Percentiles rank a stretch among this genome's conserved stretches.
Conservation (phyloP, 1,139 yeast species). For the Geotrichum reessii region DNA sequence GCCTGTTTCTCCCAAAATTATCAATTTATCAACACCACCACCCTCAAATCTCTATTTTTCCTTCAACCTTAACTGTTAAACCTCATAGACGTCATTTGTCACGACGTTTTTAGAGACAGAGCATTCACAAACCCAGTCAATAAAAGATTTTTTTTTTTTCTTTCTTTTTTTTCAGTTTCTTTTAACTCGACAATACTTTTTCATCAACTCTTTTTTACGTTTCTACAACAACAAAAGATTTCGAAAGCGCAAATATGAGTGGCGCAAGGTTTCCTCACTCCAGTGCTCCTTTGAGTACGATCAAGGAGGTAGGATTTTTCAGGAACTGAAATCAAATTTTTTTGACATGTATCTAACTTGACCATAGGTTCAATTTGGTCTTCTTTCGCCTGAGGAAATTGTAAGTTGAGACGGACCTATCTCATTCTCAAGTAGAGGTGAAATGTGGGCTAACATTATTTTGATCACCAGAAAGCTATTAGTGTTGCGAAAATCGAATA, state of each 20-base stretch:
- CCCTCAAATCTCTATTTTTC: conserved; percentile 1
- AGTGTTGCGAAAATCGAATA: conserved; percentile 96
- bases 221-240: neutral
- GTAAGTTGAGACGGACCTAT: conserved; percentile 36
- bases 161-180: no score
- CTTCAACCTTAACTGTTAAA: conserved; percentile 6
- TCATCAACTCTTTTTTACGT: neutral
- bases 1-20: neutral
- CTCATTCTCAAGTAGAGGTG: neutral
- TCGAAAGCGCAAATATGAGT: conserved; percentile 32
- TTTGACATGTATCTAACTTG: conserved; percentile 1
- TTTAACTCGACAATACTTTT: neutral
- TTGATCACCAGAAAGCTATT: conserved; percentile 60
- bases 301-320: conserved; percentile 66
- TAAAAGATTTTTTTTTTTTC: neutral
- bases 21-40: conserved; percentile 7
- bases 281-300: conserved; percentile 94
- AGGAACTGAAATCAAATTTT: neutral
- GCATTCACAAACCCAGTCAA: neutral
- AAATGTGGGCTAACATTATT: neutral
- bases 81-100: conserved; percentile 16
- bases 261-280: conserved; percentile 74
- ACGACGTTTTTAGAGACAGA: conserved; percentile 10
- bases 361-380: conserved; percentile 81
- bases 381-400: conserved; percentile 94